Conservation (phyloP, 2,329 filamentous ascomycete genomes). For the Cytospora chrysosperma region DNA sequence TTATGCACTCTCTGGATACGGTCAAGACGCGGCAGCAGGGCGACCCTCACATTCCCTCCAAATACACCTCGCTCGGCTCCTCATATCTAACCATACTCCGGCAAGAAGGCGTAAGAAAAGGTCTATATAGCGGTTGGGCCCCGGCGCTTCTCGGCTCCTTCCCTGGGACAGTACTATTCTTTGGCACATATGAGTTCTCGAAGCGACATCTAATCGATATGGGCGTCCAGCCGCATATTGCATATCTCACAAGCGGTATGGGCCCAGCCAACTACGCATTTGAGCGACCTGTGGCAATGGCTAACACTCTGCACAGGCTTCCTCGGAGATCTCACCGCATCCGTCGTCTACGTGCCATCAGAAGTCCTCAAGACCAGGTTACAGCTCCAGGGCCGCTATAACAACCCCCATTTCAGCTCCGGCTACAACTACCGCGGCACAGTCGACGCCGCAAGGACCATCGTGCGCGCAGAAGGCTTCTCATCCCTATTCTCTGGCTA, state of each 20-base stretch:
- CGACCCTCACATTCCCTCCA: slow-evolving; percentile 88
- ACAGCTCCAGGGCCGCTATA: slow-evolving; percentile 90
- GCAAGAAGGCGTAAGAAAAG: slow-evolving; percentile 83
- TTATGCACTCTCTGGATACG: slow-evolving; percentile 98
- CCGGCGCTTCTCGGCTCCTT: slow-evolving; percentile 92
- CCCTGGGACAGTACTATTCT: slow-evolving; percentile 90
- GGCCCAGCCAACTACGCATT: neutral
- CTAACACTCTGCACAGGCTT: slow-evolving; percentile 61
- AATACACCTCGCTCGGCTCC: slow-evolving; percentile 84
- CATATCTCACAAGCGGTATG: slow-evolving; percentile 81
- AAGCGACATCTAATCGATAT: slow-evolving; percentile 85
- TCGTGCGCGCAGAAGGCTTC: slow-evolving; percentile 78
- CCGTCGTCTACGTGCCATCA: slow-evolving; percentile 90
- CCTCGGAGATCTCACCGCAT: slow-evolving; percentile 86
- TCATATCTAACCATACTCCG: slow-evolving; percentile 92
- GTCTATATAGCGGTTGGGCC: slow-evolving; percentile 89
- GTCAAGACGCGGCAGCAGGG: slow-evolving; percentile 98
- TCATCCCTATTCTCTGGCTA: slow-evolving; percentile 93
- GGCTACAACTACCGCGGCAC: slow-evolving; percentile 96
- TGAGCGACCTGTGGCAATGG: neutral
- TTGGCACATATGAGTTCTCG: slow-evolving; percentile 93
- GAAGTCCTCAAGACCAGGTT: slow-evolving; percentile 97
- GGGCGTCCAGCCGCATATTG: slow-evolving; percentile 76
- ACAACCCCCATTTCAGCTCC: slow-evolving; percentile 90
- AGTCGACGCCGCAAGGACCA: slow-evolving; percentile 79